Evolutionary conservation across 2,329 filamentous ascomycete genomes (phyloP), one percentile per base, ranked within the genome.

Genomic region (Cytospora paraplurivora): DNA sequence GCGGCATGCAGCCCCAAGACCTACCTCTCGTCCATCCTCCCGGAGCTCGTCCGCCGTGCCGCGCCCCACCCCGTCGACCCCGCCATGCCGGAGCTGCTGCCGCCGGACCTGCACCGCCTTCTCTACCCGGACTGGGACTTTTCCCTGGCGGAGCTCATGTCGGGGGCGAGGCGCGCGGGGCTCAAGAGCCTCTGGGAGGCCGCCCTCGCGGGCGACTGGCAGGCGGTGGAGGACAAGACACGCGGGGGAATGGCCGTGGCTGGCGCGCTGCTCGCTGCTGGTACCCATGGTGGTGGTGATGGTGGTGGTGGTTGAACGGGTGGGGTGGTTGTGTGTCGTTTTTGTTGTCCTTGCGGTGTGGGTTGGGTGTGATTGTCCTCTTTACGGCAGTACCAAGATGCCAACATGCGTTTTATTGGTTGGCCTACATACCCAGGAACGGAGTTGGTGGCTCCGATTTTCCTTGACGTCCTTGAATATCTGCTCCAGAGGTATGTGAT

Each of bases 1-100:
- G 15, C 10, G 37, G 56, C 41, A 38, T 63, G 62, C 52, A 51
- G 33, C 50, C 56, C 62, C 11, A 11, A 41, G 41, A 33, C 38
- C 37, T 59, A 55, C 50, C 62, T 59, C 50, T 37, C 19, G 33
- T n/a, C 15, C 32, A 33, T 55, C 62, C 59, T 63, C 56, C 56
- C 62, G 13, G 62, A 63, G 32, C 47, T 63, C 52, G 37, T 37
- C 54, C 27, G 11, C 56, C 32, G 38, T 12, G 19, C 41, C 34
- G 19, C n/a, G 7, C 12, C 27, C n/a, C 44, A 37, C 32, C 44
- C 44, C 17, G 34, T 44, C 32, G 53, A 35, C 32, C 59, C 52
- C 3, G 13, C 15, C 19, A 21, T n/a, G 21, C n/a, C 49, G 32
- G 37, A 44, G 11, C 21, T 27, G 55, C 38, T 12, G 27, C 32